A percentile compares a stretch with the other conserved stretches of the same genome.
phyloP scores from a whole-genome alignment of 352 stramenopile genomes.

The Globisporangium paddicum region DNA sequence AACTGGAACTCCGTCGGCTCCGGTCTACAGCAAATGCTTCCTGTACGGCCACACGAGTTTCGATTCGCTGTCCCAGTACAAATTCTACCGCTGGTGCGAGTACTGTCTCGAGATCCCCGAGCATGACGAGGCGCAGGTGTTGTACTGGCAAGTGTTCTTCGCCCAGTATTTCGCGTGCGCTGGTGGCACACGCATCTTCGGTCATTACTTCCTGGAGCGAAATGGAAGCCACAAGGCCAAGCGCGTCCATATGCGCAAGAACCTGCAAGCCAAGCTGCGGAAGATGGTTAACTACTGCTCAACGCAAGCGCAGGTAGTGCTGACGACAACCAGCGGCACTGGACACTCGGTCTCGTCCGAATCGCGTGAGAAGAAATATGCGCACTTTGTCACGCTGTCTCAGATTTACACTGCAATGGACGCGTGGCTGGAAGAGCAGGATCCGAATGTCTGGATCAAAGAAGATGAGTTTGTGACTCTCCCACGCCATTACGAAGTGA shows the following conservation, averaged over 20 bases:
- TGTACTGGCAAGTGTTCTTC: slow-evolving; percentile 76
- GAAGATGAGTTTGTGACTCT: slow-evolving; percentile 65
- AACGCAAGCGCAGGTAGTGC: slow-evolving; percentile 52
- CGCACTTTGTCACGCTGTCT: slow-evolving; percentile 49
- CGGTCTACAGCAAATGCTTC: slow-evolving; percentile 17
- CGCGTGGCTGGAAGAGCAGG: slow-evolving; percentile 76
- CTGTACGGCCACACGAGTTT: slow-evolving; percentile 46
- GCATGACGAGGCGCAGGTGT: slow-evolving; percentile 38
- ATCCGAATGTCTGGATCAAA: slow-evolving; percentile 77
- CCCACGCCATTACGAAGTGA: slow-evolving; percentile 70
- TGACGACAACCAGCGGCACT: slow-evolving; percentile 30
- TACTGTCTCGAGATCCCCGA: slow-evolving; percentile 59
- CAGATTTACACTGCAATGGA: slow-evolving; percentile 83
- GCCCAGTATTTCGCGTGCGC: slow-evolving; percentile 61
- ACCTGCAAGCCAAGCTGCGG: slow-evolving; percentile 50
- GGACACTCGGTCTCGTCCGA: slow-evolving; percentile 12
- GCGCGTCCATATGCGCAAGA: slow-evolving; percentile 39
- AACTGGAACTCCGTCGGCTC: slow-evolving; percentile 7
- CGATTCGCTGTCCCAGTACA: slow-evolving; percentile 57
- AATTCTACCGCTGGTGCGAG: slow-evolving; percentile 65
- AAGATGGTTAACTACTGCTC: slow-evolving; percentile 59
- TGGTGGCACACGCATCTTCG: slow-evolving; percentile 45
- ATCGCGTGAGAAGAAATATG: slow-evolving; percentile 45
- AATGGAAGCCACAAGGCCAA: slow-evolving; percentile 25
- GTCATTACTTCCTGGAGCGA: slow-evolving; percentile 58